Evolutionary conservation across 2,329 filamentous ascomycete genomes (phyloP).

Genomic region (Penicillium sclerotiorum): DNA sequence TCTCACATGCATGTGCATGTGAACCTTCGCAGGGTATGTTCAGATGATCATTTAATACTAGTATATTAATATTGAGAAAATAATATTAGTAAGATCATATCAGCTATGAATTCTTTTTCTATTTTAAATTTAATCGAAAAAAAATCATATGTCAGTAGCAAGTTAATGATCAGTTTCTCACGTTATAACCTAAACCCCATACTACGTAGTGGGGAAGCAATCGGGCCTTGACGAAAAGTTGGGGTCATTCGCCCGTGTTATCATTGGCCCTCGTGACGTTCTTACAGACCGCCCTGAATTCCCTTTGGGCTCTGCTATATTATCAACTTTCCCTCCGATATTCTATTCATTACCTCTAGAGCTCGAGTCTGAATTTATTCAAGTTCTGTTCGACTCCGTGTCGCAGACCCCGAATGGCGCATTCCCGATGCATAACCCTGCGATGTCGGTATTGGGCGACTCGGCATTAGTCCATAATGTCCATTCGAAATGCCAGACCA

Average conservation of each 20-base stretch:
- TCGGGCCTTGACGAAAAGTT: slow-evolving; percentile 10
- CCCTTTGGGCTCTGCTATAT: slow-evolving; percentile 8
- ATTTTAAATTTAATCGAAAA: too few relatives aligned
- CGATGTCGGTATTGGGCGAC: slow-evolving; percentile 37
- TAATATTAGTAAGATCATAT: too few relatives aligned
- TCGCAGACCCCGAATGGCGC: slow-evolving; percentile 27
- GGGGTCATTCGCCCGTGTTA: slow-evolving; percentile 19
- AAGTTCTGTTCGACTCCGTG: slow-evolving; percentile 2
- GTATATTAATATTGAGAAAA: too few relatives aligned
- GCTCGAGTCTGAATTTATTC: too few relatives aligned
- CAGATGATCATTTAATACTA: slow-evolving; percentile 21
- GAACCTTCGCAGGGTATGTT: slow-evolving; percentile 11
- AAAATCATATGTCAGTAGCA: too few relatives aligned
- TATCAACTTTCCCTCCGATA: background rate
- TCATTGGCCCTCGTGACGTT: slow-evolving; percentile 29
- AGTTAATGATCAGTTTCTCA: background rate
- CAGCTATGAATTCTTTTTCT: too few relatives aligned
- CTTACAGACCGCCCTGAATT: slow-evolving; percentile 8
- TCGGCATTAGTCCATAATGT: slow-evolving; percentile 32
- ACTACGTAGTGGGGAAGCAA: background rate
- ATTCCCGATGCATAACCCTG: slow-evolving; percentile 28
- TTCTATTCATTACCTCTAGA: background rate
- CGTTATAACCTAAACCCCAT: background rate
- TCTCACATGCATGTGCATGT: slow-evolving; percentile 23
- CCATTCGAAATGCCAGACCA: slow-evolving; percentile 32